A percentile compares a stretch with the other conserved stretches of the same genome.
phyloP scores from a whole-genome alignment of 2,329 filamentous ascomycete species.

The Scedosporium minutisporum region DNA sequence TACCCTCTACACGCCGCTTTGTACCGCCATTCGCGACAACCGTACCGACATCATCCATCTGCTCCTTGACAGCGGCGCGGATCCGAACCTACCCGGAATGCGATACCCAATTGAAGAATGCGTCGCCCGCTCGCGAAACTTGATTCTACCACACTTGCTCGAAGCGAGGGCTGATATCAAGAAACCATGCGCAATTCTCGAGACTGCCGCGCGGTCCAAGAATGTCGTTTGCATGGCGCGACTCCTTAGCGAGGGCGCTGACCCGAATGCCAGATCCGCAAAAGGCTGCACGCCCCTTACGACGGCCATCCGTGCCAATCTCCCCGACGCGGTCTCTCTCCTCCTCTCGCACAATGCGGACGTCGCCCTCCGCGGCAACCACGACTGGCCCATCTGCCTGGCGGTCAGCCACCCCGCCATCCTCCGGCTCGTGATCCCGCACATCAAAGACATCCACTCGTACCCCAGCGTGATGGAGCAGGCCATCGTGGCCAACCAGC shows the following conservation, averaged over 20 bases:
- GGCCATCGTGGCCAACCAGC: conserved; percentile 56
- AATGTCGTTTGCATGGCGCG: conserved; percentile 51
- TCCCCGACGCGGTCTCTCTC: conserved; percentile 47
- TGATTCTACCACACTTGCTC: conserved; percentile 49
- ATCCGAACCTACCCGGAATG: conserved; percentile 52
- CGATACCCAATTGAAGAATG: conserved; percentile 62
- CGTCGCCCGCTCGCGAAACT: conserved; percentile 53
- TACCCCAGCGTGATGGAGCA: conserved; percentile 60
- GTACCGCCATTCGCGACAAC: conserved; percentile 59
- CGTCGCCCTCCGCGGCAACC: conserved; percentile 50
- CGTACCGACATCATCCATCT: conserved; percentile 51
- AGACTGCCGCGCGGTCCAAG: conserved; percentile 53
- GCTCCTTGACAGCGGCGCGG: conserved; percentile 45
- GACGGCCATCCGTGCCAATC: conserved; percentile 54
- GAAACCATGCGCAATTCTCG: conserved; percentile 54
- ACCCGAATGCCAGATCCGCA: conserved; percentile 47
- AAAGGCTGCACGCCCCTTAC: conserved; percentile 54
- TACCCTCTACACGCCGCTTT: conserved; percentile 57
- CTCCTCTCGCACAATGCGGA: conserved; percentile 51
- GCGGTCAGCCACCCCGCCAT: conserved; percentile 52
- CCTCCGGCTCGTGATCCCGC: conserved; percentile 47
- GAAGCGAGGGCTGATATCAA: conserved; percentile 50
- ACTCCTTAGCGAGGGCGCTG: conserved; percentile 50
- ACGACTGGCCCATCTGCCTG: conserved; percentile 62
- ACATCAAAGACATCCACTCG: conserved; percentile 47